phyloP scores from a whole-genome alignment of 2,329 filamentous ascomycete species.

The Claviceps sp. region DNA sequence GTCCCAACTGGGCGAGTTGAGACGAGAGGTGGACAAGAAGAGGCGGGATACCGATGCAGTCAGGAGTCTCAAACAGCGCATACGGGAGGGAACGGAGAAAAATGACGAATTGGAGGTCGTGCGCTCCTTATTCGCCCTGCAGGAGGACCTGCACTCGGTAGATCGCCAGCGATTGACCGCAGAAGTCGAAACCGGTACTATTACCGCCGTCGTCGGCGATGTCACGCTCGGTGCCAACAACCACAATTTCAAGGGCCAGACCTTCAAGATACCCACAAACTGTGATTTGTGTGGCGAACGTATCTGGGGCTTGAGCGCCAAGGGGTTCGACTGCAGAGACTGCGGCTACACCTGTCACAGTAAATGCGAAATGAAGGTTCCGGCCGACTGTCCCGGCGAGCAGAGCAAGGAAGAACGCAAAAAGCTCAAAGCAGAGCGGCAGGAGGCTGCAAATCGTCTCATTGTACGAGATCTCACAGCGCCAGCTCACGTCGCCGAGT shows the following conservation, averaged over 20 bases:
- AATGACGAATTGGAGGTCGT: conserved; percentile 81
- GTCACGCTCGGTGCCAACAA: conserved; percentile 85
- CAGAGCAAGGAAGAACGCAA: conserved; percentile 91
- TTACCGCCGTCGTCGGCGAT: conserved; percentile 83
- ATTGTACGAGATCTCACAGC: conserved; percentile 31
- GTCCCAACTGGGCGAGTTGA: conserved; percentile 63
- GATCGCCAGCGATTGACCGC: conserved; percentile 76
- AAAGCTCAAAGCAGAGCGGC: conserved; percentile 76
- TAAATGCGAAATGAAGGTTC: conserved; percentile 98
- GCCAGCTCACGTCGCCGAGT: conserved; percentile 39
- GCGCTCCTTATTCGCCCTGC: conserved; percentile 66
- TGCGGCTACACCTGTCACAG: conserved; percentile 97
- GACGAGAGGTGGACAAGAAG: conserved; percentile 75
- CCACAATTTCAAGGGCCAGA: conserved; percentile 97
- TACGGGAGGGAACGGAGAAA: conserved; percentile 75
- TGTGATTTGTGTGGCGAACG: conserved; percentile 93
- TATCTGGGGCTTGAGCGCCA: conserved; percentile 93
- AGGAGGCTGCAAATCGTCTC: conserved; percentile 58
- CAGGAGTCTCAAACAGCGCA: conserved; percentile 58
- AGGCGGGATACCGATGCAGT: conserved; percentile 69
- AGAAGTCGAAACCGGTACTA: conserved; percentile 86
- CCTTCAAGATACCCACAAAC: conserved; percentile 97
- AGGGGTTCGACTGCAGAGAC: conserved; percentile 90
- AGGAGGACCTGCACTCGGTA: conserved; percentile 72
- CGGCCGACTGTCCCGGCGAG: conserved; percentile 88